Base-by-base conservation (phyloP, 495 filamentous ascomycete species). In the Aspergillus sparsus region DNA sequence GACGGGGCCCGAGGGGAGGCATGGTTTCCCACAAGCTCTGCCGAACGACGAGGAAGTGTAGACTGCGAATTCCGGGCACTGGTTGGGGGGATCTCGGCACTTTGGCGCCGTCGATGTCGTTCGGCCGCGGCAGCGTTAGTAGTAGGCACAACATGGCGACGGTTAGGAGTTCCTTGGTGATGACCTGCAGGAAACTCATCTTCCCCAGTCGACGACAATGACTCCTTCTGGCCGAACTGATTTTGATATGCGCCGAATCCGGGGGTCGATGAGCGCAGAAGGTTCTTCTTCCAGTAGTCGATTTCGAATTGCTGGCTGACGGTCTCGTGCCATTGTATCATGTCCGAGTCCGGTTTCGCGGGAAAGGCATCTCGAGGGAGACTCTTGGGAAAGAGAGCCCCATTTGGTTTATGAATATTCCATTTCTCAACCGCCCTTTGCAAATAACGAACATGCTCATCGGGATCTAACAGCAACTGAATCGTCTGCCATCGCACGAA, bases 401-500 rank as follows among this genome's bases (percentile, higher is more conserved):
- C 89, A 44, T 85, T 83, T 0, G 91, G 89, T 68, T 93, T 82
- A 50, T 80, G 78, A 44, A 98, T 83, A 52, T 83, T 82, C 80
- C 91, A 96, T 42, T 88, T 77, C 36, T 77, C 80, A 9, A 96
- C 87, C 0, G 95, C 91, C 63, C 84, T 87, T 65, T 93, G 92
- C 7, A 98, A 69, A 63, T 91, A 93, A 2, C 85, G 85, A 2
- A 89, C 88, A 75, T 98, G 93, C 66, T 93, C 90, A 61, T 91
- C 87, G 2, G 95, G 94, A 54, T 88, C 90, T 11, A 98, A 82
- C 34, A 98, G 80, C 33, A 96, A 76, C 74, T 98, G 92, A 13
- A 98, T 92, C 2, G 90, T 89, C 79, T 97, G 90, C 93, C 93
- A 98, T 67, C 88, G 86, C 42, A 93, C 87, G 69, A 96, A 98